Base-by-base conservation (phyloP, 495 filamentous ascomycete genomes). In the Daldinia caldariorum region DNA sequence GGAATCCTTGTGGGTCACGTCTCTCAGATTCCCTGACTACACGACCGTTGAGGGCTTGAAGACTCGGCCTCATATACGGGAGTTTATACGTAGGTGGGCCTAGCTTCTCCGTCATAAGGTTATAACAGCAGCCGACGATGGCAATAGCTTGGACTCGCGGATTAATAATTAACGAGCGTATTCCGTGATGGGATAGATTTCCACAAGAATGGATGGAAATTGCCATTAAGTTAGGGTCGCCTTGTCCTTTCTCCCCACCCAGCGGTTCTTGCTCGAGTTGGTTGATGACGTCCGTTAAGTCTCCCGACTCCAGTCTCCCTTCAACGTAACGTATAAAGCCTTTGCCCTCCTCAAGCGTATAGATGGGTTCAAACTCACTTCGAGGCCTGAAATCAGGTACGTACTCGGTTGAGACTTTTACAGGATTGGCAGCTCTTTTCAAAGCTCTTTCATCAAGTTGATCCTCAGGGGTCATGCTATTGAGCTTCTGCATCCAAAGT, bases 121-220 rank as follows among this genome's bases (percentile, higher is more conserved):
- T 99, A 83, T 99, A 97, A 82, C 95, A 99, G 82, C 95, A 99
- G 38, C 95, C 95, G 45, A 99, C 92, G 76, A 99, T 91, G 38
- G 95, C 95, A 50, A 98, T 90, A 13, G 92, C 93, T 16, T 89
- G 86, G 57, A 98, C 92, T 31, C 87, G 84, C 1, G 93, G 91
- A 73, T 97, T 97, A 38, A 93, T 74, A 13, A 92, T 78, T 47
- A 99, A 84, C 4, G 95, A 95, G 6, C 92, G 90, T 45, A 99
- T 88, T 2, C 92, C 95, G 74, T 97, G 94, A 73, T 99, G 95
- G n/a, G 94, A 87, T 13, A 99, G 89, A 74, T 97, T 98, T 59
- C 95, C 95, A 78, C 95, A 99, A 18, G 94, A 97, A 77, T 99
- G 95, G 53, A 99, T 91, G 0, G 95, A 98, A 2, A 97, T 89